These are phyloP conservation scores for Rhypophila decipiens DNA, from an alignment of 495 filamentous ascomycete species.

Conservation along the genomic window DNA sequence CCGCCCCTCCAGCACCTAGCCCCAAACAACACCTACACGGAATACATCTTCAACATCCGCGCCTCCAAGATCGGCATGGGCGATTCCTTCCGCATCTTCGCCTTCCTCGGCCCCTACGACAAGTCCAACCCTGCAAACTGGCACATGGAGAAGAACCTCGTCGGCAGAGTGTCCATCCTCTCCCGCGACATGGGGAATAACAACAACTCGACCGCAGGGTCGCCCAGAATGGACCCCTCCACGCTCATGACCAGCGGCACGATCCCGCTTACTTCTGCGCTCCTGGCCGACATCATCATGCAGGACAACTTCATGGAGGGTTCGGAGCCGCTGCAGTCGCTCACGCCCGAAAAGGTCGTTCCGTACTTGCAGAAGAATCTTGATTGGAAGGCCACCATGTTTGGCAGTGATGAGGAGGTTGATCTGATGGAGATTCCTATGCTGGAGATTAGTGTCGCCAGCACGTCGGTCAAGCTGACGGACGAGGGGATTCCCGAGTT, in stretches of 20 bases:
- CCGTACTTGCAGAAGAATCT: constrained; percentile 28
- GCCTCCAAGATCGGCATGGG: constrained; percentile 34
- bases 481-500: constrained; percentile 25
- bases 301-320: too few relatives aligned
- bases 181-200: constrained; percentile 24
- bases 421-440: constrained; percentile 22
- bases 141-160: constrained; percentile 29
- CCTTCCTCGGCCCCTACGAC: constrained; percentile 35
- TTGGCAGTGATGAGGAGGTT: constrained; percentile 25
- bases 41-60: constrained; percentile 38
- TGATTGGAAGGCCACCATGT: constrained; percentile 29
- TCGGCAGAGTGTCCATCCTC: constrained; percentile 33
- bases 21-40: constrained; percentile 31
- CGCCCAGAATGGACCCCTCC: constrained; percentile 24
- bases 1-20: constrained; percentile 18
- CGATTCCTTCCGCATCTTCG: constrained; percentile 32
- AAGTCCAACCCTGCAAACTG: constrained; percentile 19
- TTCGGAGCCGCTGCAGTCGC: constrained; percentile 14
- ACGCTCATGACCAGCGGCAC: constrained; percentile 32
- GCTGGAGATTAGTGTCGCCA: constrained; percentile 29
- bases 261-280: constrained; percentile 34
- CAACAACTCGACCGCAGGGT: constrained; percentile 31
- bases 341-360: constrained; percentile 29
- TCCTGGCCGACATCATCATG: constrained; percentile 30
- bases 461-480: constrained; percentile 28